Evolutionary conservation across 2,329 filamentous ascomycete species (phyloP), one percentile per base, ranked within the genome.

Genomic region (Diaporthe sp.): DNA sequence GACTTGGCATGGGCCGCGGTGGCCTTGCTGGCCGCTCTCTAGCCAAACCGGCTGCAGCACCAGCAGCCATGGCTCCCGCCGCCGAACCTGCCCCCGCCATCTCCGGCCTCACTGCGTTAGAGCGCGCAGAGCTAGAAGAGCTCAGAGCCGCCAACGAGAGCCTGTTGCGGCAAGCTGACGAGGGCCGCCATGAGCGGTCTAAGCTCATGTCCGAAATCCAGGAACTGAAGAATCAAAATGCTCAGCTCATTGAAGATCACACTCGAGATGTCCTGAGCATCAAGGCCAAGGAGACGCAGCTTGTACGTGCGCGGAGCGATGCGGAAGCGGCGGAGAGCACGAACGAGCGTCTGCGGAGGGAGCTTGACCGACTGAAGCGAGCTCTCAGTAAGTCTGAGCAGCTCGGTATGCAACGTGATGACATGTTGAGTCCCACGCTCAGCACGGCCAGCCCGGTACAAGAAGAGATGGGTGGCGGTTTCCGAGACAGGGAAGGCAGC

Each of bases 271-370:
- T 98, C 0, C 88, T 99, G 57, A 97, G 95, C 79, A 97, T 99
- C 86, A 98, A 98, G 84, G 97, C 97, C 19, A 99, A 99, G 85
- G 97, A 99, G 84, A 98, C 97, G 4, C 97, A 99, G 81, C 90
- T 99, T 7, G 96, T 98, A 13, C 93, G 97, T 60, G 96, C 97
- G 15, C 91, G 96, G 73, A 95, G 94, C 78, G 97, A 99, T 81
- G 94, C 94, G 44, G 96, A 98, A 83, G 92, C 94, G 0, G 94
- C 96, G 0, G 95, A 98, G 82, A 93, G 95, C 80, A 93, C 92
- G 75, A 95, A 97, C 71, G 94, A 97, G 77, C 93, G 94, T 75
- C 90, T 98, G 72, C 90, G 94, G 77, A 92, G 96, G 72, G 97
- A 99, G 85, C 93, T 98, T 62, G 97, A 99, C 79, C 91, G 97